Evolutionary conservation across 495 filamentous ascomycete genomes (phyloP).

Genomic region (Amorphotheca resinae): DNA sequence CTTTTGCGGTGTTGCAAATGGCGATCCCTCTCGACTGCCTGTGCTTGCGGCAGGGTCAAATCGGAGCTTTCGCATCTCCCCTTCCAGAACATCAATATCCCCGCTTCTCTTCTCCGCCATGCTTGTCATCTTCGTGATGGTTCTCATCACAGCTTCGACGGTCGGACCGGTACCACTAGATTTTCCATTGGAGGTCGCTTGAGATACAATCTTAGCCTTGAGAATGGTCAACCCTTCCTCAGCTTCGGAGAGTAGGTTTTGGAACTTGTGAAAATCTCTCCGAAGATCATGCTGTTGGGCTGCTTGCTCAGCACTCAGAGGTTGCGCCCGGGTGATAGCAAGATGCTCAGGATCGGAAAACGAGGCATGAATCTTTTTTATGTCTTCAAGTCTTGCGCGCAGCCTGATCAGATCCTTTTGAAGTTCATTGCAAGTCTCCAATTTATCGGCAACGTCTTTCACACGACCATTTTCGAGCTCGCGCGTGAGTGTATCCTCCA

Average conservation of each 20-base stretch:
- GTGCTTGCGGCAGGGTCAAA: conserved; percentile 32
- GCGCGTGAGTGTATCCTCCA: conserved; percentile 39
- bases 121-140: conserved; percentile 80
- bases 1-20: conserved; percentile 49
- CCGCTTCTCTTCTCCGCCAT: conserved; percentile 81
- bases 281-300: conserved; percentile 74
- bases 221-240: conserved; percentile 74
- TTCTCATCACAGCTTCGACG: conserved; percentile 80
- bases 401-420: conserved; percentile 54
- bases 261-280: conserved; percentile 50
- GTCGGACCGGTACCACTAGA: conserved; percentile 46
- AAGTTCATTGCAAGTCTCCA: conserved; percentile 47
- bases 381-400: conserved; percentile 55
- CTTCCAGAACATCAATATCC: conserved; percentile 81
- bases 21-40: conserved; percentile 45
- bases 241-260: conserved; percentile 60
- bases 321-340: conserved; percentile 46
- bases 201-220: conserved; percentile 61
- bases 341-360: conserved; percentile 48
- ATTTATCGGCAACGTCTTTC: conserved; percentile 47
- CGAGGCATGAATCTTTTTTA: conserved; percentile 55
- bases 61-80: conserved; percentile 63
- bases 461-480: conserved; percentile 55
- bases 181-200: conserved; percentile 30
- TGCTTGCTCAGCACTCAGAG: conserved; percentile 71